Conservation (phyloP, 345 rosid species). For the Eucalyptus sp. region DNA sequence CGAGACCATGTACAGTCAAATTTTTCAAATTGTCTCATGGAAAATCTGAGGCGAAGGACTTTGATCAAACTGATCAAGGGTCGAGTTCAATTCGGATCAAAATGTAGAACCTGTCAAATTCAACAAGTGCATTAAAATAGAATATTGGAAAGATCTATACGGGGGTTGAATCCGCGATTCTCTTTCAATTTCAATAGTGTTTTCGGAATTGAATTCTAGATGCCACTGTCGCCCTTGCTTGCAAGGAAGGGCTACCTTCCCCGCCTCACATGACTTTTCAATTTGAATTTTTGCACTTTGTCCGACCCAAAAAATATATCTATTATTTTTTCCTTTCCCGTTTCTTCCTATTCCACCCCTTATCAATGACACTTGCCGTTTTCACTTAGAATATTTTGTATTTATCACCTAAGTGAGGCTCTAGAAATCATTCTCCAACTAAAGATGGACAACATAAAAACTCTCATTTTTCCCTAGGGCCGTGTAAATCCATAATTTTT, state of each 20-base stretch:
- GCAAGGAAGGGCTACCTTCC: not conserved
- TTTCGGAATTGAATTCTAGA: not conserved
- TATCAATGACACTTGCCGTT: not conserved
- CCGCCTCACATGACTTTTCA: not conserved
- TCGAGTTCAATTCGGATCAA: not conserved
- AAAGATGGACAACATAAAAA: not conserved
- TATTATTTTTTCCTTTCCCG: not conserved
- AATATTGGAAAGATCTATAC: not conserved
- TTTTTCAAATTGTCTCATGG: not conserved
- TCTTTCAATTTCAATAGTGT: not conserved
- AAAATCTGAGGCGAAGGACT: not conserved
- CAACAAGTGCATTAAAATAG: not conserved
- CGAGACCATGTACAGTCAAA: not conserved
- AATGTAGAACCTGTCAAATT: not conserved
- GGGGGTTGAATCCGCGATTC: not conserved
- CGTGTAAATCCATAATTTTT: not conserved
- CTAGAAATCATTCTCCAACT: not conserved
- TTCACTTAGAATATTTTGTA: not conserved
- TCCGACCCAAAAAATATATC: not conserved
- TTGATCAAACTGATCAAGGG: not conserved
- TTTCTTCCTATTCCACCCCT: not conserved
- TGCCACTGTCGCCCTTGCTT: not conserved
- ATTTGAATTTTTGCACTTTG: not conserved
- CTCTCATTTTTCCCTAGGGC: not conserved
- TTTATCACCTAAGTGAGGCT: not conserved